Evolutionary conservation across 331 rosid species (phyloP).

Genomic region (Rosa hybrid): DNA sequence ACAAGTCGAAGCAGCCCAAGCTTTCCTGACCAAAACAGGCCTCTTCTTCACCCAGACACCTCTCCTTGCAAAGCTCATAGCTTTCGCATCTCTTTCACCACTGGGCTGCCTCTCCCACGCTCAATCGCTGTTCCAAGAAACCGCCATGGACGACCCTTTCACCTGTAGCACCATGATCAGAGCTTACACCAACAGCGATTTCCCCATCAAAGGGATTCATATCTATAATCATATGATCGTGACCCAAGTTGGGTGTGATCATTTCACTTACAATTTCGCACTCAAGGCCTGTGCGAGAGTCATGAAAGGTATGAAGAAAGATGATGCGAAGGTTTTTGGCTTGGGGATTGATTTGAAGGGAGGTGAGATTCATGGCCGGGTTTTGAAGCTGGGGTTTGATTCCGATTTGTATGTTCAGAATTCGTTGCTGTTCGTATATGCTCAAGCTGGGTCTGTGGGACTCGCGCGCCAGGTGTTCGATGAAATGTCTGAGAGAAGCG

Average conservation of each 20-base stretch:
- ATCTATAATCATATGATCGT: constrained; percentile 51
- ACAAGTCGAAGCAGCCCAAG: constrained; percentile 48
- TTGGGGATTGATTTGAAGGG: constrained; percentile 48
- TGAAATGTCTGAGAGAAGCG: constrained; percentile 49
- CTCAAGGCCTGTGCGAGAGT: constrained; percentile 67
- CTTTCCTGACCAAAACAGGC: constrained; percentile 49
- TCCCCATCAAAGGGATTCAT: constrained; percentile 49
- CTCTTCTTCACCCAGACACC: constrained; percentile 27
- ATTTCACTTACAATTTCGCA: constrained; percentile 56
- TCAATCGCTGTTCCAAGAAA: constrained; percentile 50
- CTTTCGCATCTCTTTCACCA: constrained; percentile 54
- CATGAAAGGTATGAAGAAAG: constrained; percentile 33
- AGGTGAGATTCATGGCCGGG: constrained; percentile 51
- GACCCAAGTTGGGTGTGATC: constrained; percentile 33
- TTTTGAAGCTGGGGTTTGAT: constrained; percentile 54
- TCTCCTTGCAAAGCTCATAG: constrained; percentile 36
- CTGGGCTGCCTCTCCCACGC: constrained; percentile 60
- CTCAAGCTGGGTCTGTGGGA: constrained; percentile 42
- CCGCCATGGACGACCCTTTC: constrained; percentile 49
- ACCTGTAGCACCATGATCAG: constrained; percentile 62
- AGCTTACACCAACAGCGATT: constrained; percentile 52
- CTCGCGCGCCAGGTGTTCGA: constrained; percentile 56
- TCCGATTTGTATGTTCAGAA: constrained; percentile 41
- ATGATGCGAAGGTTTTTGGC: constrained; percentile 15
- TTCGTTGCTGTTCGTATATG: constrained; percentile 54